Evolutionary conservation across 169 alveolate genomes (phyloP).

Genomic region (Plasmodium knowlesi): DNA sequence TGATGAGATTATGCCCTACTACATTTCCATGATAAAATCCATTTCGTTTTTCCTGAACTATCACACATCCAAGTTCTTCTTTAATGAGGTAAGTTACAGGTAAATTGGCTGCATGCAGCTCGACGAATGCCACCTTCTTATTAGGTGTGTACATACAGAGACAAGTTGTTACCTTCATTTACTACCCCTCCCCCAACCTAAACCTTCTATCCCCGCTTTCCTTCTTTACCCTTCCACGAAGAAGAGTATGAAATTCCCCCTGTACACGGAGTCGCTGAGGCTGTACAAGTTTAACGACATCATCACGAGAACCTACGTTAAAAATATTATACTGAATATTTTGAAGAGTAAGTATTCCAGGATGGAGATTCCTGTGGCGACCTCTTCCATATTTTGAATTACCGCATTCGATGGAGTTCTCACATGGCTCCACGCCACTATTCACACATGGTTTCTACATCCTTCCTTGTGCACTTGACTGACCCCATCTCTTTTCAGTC

Average conservation of each 20-base stretch:
- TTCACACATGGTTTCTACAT: neutral
- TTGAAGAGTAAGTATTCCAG: conserved; percentile 14
- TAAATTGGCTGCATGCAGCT: neutral
- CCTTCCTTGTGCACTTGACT: neutral
- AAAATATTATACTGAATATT: conserved; percentile 38
- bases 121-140: neutral
- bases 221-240: conserved; percentile 4
- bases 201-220: neutral
- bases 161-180: neutral
- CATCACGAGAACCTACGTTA: conserved; percentile 52
- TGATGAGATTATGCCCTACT: conserved; percentile 67
- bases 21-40: conserved; percentile 56
- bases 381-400: neutral
- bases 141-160: neutral
- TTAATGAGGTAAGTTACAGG: conserved; percentile 26
- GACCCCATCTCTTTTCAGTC: neutral
- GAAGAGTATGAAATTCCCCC: conserved; percentile 69
- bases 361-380: too few species aligned
- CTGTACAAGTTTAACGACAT: conserved; percentile 59
- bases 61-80: conserved; percentile 61
- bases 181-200: neutral
- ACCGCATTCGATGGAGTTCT: neutral
- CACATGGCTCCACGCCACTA: neutral
- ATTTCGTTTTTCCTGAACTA: conserved; percentile 52
- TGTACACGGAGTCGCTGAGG: conserved; percentile 49